Evolutionary conservation across 208 protist species (phyloP).

Genomic region (Trypanosoma avium): DNA sequence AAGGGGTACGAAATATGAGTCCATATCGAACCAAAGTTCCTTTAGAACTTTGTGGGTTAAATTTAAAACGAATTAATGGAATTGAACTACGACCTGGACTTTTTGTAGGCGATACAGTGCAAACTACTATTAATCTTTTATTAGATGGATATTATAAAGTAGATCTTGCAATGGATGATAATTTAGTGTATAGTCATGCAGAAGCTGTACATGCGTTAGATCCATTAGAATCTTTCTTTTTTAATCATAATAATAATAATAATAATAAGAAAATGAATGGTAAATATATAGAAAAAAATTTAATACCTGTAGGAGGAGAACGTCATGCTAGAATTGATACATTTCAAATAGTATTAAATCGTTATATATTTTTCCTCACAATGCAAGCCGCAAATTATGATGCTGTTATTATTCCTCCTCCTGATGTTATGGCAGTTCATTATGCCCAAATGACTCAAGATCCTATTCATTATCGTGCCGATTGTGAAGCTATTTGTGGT

Average conservation of each 20-base stretch:
- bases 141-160: constrained; percentile 88
- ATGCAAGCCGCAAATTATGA: constrained; percentile 89
- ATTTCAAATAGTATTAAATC: constrained; percentile 63
- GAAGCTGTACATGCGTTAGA: constrained; percentile 59
- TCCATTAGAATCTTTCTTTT: constrained; percentile 66
- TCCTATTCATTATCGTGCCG: constrained; percentile 69
- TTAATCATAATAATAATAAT: constrained; percentile 1
- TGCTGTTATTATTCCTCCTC: constrained; percentile 82
- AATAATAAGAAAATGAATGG: neutral
- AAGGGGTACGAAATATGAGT: constrained; percentile 70
- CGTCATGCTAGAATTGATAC: constrained; percentile 30
- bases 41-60: constrained; percentile 78
- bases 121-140: constrained; percentile 82
- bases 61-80: constrained; percentile 62
- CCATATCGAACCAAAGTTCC: constrained; percentile 85
- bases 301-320: neutral
- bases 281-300: neutral
- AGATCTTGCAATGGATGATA: constrained; percentile 74
- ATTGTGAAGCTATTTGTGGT: constrained; percentile 85
- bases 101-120: constrained; percentile 74
- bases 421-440: constrained; percentile 86
- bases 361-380: constrained; percentile 90
- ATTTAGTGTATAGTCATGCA: constrained; percentile 63
- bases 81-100: constrained; percentile 61
- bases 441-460: constrained; percentile 75